Evolutionary conservation across 805 yeast genomes (phyloP), one percentile per base, ranked within the genome.

Genomic region (Wickerhamiella allomyrinae): DNA sequence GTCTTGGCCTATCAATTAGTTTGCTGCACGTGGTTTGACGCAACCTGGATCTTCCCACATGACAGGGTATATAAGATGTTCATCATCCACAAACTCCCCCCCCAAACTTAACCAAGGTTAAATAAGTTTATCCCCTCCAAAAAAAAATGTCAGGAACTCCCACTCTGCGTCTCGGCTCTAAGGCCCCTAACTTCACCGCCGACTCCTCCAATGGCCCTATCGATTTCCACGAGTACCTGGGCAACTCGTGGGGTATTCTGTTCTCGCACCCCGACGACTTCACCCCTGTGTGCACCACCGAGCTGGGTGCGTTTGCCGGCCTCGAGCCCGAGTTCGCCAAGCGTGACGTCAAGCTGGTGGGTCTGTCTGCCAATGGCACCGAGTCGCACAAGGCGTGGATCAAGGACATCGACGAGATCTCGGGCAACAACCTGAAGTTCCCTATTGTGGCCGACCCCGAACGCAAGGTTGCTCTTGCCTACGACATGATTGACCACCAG

Each of bases 251-350:
- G 96, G 79, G 78, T 43, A 78, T 86, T 40, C 69, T 86, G 52
- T 86, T 86, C 68, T 84, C 95, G 11, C 96, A 86, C 64, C 96
- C 96, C 50, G 95, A 85, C 50, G 96, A 87, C 62, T 87, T 83
- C 73, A 86, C 96, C 17, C 96, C 96, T 38, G 95, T 86, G 45
- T 86, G 96, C 68, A 87, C 95, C 57, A 86, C 95, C 45, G 96
- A 86, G 71, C 73, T 86, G 59, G 95, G 95, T 54, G 95, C 95
- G 10, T 87, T 86, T 58, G 91, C 95, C 53, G 74, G 79, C 59
- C 77, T 87, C 65, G 85, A 85, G 68, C 85, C 91, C 43, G 95
- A 86, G 65, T 86, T 86, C 60, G 75, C 80, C 61, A 71, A 80
- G 67, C 79, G 95, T 69, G 75, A 75, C 57, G 87, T 79, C 61